A percentile compares a stretch with the other conserved stretches of the same genome.
These are phyloP conservation scores for Aechmea fasciata DNA, from an alignment of 176 grass and related monocot genomes.

Conservation along the genomic window DNA sequence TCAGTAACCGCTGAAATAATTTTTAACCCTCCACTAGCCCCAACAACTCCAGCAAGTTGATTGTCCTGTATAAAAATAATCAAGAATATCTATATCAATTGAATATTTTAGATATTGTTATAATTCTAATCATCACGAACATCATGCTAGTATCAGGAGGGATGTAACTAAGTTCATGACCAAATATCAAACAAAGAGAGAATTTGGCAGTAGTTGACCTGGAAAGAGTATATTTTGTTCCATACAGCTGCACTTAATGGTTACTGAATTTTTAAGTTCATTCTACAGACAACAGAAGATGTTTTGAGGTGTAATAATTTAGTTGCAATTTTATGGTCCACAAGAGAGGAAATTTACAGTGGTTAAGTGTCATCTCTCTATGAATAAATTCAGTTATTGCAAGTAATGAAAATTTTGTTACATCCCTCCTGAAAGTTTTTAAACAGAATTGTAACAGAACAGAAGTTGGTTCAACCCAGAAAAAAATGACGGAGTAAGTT, in stretches of 20 bases:
- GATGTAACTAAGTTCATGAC: too few relatives aligned
- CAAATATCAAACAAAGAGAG: too few relatives aligned
- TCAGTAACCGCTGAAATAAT: constrained; percentile 57
- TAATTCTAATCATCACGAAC: background rate
- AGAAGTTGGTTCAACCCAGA: too few relatives aligned
- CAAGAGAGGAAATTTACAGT: background rate
- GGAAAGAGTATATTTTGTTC: background rate
- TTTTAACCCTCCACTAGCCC: constrained; percentile 60
- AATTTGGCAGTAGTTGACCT: too few relatives aligned
- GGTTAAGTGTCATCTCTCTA: background rate
- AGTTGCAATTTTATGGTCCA: background rate
- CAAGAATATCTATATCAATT: background rate
- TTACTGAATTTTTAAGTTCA: background rate
- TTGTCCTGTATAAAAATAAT: constrained; percentile 29
- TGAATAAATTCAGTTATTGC: background rate
- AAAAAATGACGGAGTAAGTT: too few relatives aligned
- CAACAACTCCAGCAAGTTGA: constrained; percentile 63
- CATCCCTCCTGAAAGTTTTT: too few relatives aligned
- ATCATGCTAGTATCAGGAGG: background rate
- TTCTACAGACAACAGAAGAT: background rate
- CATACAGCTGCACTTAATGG: background rate
- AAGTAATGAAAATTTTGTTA: too few relatives aligned
- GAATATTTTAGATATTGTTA: background rate
- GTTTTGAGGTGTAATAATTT: background rate
- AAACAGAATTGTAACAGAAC: too few relatives aligned